Conservation (phyloP, 495 filamentous ascomycete genomes). For the Annulohypoxylon bovei region DNA sequence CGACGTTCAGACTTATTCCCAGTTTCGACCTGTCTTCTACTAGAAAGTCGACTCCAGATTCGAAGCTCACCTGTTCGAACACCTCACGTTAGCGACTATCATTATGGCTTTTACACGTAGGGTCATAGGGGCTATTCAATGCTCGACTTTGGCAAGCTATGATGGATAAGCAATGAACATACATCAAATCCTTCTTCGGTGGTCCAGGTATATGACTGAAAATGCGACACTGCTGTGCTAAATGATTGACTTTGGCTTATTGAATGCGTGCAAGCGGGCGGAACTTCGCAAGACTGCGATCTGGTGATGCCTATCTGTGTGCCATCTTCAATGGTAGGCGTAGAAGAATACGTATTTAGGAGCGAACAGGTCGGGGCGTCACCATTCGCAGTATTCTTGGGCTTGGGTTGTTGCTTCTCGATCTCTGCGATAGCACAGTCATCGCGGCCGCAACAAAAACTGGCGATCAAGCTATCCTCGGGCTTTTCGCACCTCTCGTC, state of each 20-base stretch:
- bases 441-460: conserved; percentile 34
- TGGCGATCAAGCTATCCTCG: conserved; percentile 31
- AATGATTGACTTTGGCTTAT: conserved; percentile 26
- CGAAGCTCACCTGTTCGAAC: conserved; percentile 10
- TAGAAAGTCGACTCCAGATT: conserved; percentile 24
- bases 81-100: background rate
- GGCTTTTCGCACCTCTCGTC: conserved; percentile 11
- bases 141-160: background rate
- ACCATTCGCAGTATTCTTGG: background rate
- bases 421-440: conserved; percentile 32
- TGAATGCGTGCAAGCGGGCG: conserved; percentile 30
- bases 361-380: conserved; percentile 16
- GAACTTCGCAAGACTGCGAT: conserved; percentile 32
- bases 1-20: background rate
- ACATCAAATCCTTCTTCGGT: conserved; percentile 24
- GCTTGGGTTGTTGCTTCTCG: background rate
- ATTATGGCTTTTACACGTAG: background rate
- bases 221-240: conserved; percentile 28
- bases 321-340: conserved; percentile 18
- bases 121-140: background rate
- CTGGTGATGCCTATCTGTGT: conserved; percentile 28
- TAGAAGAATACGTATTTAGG: conserved; percentile 7
- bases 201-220: conserved; percentile 26
- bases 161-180: conserved; percentile 8
- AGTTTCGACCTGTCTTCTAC: background rate